Evolutionary conservation across 1,284 basidiomycete species (phyloP), one percentile per base, ranked within the genome.

Genomic region (Agaricales sp.): DNA sequence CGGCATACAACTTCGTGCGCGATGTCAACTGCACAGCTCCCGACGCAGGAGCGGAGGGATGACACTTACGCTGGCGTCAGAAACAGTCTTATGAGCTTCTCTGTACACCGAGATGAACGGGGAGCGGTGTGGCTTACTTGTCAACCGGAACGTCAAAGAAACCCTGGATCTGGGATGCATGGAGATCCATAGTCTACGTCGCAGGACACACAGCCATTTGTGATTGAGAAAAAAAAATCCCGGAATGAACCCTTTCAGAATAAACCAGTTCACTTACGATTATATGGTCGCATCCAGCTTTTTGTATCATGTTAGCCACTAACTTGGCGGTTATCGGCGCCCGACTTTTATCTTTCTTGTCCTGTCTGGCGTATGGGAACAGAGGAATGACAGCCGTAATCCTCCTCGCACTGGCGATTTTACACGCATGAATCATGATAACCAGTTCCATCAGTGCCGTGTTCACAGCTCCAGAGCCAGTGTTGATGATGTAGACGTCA

Each of bases 121-220:
- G 23, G 43, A 45, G 19, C 14, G 18, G 19, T 18, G 37, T 22
- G 46, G 82, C 92, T 78, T 65, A 96, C 93, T 97, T 97, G 76
- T 99, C 95, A 54, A 99, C 95, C 14, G 96, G 96, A n/a, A 98
- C 95, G 67, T 99, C 95, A 67, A 99, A 99, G 75, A 99, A 99
- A 26, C 96, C 96, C 68, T 99, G 94, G 55, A 97, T 97, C 63
- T 96, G 94, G n/a, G 91, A 93, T 45, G 94, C 93, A 63, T 97
- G 92, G 59, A 97, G 70, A 69, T 96, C 94, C 93, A 95, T 99
- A 23, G 92, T 98, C 95, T 97, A 59, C 21, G 46, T 45, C 49
- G 45, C 51, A 43, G 45, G 50, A 3, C n/a, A n/a, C n/a, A n/a
- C n/a, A n/a, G n/a, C n/a, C n/a, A 25, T 45, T 20, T 53, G 51